Base-by-base conservation (phyloP, 495 filamentous ascomycete species). In the Tuber melanosporum region DNA sequence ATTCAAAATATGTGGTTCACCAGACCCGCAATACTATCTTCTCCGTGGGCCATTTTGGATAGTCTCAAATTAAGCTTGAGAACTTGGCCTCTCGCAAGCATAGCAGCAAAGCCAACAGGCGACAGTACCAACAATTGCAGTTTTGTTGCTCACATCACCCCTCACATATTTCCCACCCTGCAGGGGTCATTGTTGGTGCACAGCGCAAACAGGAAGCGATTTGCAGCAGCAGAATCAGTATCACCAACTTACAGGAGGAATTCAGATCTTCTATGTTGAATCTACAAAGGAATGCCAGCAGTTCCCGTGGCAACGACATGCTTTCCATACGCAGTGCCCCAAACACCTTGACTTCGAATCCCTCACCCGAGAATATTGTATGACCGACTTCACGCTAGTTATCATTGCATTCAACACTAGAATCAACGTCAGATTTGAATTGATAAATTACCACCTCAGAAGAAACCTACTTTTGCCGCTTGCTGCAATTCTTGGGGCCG, bases 301-400 rank as follows among this genome's bases (percentile, higher is more conserved):
- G 91, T 91, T 22, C 87, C 87, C 1, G 92, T 93, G 7, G 92
- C 92, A 73, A 97, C 93, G 70, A 94, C 88, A 3, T 93, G 93
- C 17, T 91, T 90, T 36, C 93, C 93, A 79, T 94, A 84, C 94
- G 93, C 10, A 94, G 86, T 42, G 92, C 93, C 84, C 96, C 93
- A 0, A 91, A 94, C 26, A 97, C 93, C 85, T 96, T 97, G 74
- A 95, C 91, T 83, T 97, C 93, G 81, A 97, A 97, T 3, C 93
- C 93, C 83, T 97, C 93, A 26, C 91, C 89, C 2, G 90, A 94
- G 14, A 92, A 94, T 26, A 97, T 84, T 97, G 93, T 49, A 95
- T 86, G 0, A 89, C 91, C 32, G 94, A 87, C 75, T 90, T 89
- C 3, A 92, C 90, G 70, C 90, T 91, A 49, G 91, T 90, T 52